phyloP scores from a whole-genome alignment of 257 asterid species.

The Solanum clarkiae region DNA sequence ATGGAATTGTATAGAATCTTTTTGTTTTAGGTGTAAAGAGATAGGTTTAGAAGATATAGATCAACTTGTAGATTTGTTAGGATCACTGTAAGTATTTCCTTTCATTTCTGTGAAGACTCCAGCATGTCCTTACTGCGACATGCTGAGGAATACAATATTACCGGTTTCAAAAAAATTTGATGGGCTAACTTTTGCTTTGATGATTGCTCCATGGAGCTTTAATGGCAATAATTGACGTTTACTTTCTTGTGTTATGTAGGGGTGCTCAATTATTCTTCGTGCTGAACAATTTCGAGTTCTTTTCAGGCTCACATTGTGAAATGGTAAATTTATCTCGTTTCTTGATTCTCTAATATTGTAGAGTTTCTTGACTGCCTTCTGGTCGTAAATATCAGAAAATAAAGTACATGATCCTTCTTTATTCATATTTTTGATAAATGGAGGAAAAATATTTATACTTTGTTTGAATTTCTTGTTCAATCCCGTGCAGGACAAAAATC shows the following conservation, averaged over 20 bases:
- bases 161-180: background rate
- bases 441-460: background rate
- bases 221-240: background rate
- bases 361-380: background rate
- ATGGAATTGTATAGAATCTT: background rate
- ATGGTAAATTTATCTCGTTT: background rate
- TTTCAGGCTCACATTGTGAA: background rate
- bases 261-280: background rate
- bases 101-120: background rate
- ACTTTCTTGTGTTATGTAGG: background rate
- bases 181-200: background rate
- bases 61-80: background rate
- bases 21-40: background rate
- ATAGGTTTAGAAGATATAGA: background rate
- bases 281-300: background rate
- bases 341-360: background rate
- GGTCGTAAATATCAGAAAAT: background rate
- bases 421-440: background rate
- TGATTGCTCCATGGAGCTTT: background rate
- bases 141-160: background rate
- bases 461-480: background rate
- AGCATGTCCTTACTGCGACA: background rate
- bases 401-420: background rate
- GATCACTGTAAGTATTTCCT: background rate
- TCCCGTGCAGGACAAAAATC: slow-evolving; percentile 9